These are phyloP conservation scores for Allium fistulosum DNA, from an alignment of 106 monocot genomes.

Conservation along the genomic window DNA sequence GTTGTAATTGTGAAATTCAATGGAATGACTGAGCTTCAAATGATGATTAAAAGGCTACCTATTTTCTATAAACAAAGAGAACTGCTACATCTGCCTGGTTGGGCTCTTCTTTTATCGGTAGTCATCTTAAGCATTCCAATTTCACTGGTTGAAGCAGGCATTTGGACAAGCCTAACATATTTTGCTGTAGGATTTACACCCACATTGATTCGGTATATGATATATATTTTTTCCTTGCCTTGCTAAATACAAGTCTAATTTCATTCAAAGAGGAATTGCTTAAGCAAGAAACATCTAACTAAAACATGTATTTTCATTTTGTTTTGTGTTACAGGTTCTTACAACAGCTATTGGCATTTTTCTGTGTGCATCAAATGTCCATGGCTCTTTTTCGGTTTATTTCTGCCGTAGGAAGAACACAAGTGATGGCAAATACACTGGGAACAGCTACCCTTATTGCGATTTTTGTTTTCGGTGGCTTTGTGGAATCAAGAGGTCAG, in stretches of 20 bases:
- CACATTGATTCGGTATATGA: conserved; percentile 39
- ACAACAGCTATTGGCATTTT: conserved; percentile 47
- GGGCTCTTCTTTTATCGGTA: conserved; percentile 56
- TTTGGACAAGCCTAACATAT: conserved; percentile 58
- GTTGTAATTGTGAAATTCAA: conserved; percentile 78
- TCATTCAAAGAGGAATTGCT: background rate
- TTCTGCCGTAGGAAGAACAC: conserved; percentile 48
- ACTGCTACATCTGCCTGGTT: conserved; percentile 49
- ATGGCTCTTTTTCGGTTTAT: conserved; percentile 45
- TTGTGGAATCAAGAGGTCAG: conserved; percentile 51
- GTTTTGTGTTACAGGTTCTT: conserved; percentile 30
- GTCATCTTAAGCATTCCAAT: conserved; percentile 47
- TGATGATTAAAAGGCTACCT: conserved; percentile 55
- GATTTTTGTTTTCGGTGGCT: conserved; percentile 48
- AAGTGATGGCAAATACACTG: conserved; percentile 42
- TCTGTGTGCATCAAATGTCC: conserved; percentile 54
- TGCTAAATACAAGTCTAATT: background rate
- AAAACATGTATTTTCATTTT: background rate
- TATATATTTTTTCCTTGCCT: background rate
- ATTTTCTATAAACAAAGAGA: conserved; percentile 76
- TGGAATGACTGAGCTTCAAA: conserved; percentile 68
- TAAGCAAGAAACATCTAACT: background rate
- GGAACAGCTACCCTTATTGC: conserved; percentile 31
- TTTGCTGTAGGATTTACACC: conserved; percentile 68
- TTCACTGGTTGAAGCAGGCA: conserved; percentile 54